These are phyloP conservation scores for Fusarium drepaniforme DNA, from an alignment of 2,329 filamentous ascomycete genomes.

Conservation along the genomic window DNA sequence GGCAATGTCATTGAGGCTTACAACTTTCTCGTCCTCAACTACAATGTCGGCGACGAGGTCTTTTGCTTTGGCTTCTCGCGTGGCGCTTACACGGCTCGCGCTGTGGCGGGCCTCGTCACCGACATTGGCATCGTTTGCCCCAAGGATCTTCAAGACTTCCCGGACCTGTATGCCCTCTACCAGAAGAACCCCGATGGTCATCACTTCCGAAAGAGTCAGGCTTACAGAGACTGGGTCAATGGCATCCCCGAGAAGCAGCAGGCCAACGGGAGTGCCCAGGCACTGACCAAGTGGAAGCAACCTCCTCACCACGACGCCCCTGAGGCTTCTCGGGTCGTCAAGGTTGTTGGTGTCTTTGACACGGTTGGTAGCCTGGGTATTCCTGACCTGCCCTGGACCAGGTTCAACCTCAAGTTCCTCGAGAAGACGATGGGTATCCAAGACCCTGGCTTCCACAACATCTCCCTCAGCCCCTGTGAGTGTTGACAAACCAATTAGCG, in stretches of 20 bases:
- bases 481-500: background rate
- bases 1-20: conserved; percentile 52
- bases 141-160: conserved; percentile 43
- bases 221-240: conserved; percentile 40
- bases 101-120: conserved; percentile 46
- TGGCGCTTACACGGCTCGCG: conserved; percentile 53
- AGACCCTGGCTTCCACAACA: conserved; percentile 41
- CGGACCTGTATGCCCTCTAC: conserved; percentile 40
- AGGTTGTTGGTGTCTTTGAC: conserved; percentile 42
- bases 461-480: conserved; percentile 42
- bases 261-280: conserved; percentile 11
- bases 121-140: conserved; percentile 45
- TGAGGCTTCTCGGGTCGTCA: conserved; percentile 34
- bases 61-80: conserved; percentile 52
- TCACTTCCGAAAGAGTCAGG: conserved; percentile 38
- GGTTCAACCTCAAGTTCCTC: conserved; percentile 38
- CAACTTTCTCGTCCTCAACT: conserved; percentile 53
- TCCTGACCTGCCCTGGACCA: conserved; percentile 40
- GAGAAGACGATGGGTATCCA: conserved; percentile 31
- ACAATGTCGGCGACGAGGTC: conserved; percentile 46
- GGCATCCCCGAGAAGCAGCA: conserved; percentile 35
- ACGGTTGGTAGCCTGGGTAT: conserved; percentile 43
- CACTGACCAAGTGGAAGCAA: conserved; percentile 27
- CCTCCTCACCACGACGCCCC: conserved; percentile 39
- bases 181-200: conserved; percentile 36